Evolutionary conservation across 2,329 filamentous ascomycete genomes (phyloP).

Genomic region (Metarhizium robertsii): DNA sequence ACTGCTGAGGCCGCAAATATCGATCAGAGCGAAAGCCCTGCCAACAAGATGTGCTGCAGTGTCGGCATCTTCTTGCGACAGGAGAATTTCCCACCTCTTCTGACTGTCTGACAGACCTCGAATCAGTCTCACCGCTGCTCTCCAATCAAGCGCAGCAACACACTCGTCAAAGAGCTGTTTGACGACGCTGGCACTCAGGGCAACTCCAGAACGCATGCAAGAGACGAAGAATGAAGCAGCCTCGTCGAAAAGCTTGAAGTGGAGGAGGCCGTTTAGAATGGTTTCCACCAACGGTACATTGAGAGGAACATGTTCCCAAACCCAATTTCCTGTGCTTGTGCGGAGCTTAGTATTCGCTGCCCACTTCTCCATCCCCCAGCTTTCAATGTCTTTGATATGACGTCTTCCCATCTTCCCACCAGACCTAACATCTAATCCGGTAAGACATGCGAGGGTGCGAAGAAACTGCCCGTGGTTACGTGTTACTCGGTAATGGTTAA

Average conservation of each 20-base stretch:
- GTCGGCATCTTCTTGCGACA: conserved; percentile 13
- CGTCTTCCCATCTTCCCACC: conserved; percentile 31
- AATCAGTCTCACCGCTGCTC: conserved; percentile 20
- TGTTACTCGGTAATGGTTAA: conserved; percentile 39
- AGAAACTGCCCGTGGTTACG: conserved; percentile 34
- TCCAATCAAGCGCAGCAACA: conserved; percentile 31
- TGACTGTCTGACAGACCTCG: conserved; percentile 16
- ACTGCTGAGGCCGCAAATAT: conserved; percentile 23
- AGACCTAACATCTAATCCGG: conserved; percentile 28
- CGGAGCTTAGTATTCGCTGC: conserved; percentile 15
- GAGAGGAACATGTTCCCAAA: conserved; percentile 31
- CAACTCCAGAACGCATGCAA: conserved; percentile 26
- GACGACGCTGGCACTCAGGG: conserved; percentile 22
- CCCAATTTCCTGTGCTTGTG: conserved; percentile 21
- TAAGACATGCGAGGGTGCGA: conserved; percentile 34
- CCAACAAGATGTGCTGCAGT: conserved; percentile 18
- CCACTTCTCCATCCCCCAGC: conserved; percentile 20
- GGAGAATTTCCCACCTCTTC: conserved; percentile 16
- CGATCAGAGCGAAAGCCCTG: conserved; percentile 24
- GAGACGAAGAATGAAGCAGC: conserved; percentile 33
- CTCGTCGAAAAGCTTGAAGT: conserved; percentile 34
- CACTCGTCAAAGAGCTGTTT: conserved; percentile 31
- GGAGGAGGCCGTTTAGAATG: conserved; percentile 38
- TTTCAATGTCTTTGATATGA: conserved; percentile 20
- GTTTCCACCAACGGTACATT: conserved; percentile 31